Evolutionary conservation across 2,329 filamentous ascomycete species (phyloP).

Genomic region (Scleromitrula shiraiana): DNA sequence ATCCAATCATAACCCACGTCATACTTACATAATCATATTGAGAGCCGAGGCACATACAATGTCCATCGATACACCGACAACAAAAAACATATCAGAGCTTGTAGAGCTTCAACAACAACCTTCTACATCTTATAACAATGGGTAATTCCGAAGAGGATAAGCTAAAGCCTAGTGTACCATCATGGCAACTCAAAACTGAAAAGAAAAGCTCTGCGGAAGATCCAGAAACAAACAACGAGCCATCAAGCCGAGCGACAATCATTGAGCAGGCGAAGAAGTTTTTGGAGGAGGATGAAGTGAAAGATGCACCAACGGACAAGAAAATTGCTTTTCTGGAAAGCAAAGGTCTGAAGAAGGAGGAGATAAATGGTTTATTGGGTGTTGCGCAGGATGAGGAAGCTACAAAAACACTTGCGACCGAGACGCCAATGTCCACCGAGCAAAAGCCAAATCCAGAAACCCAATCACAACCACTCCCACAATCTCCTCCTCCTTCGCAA

Average conservation of each 20-base stretch:
- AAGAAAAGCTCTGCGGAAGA: background rate
- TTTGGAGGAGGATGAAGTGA: slow-evolving; percentile 66
- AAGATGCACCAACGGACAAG: slow-evolving; percentile 57
- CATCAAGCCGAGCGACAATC: slow-evolving; percentile 25
- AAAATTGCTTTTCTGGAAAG: slow-evolving; percentile 69
- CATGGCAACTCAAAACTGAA: slow-evolving; percentile 21
- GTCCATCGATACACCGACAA: slow-evolving; percentile 6
- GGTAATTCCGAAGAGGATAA: slow-evolving; percentile 21
- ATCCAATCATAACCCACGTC: background rate
- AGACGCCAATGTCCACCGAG: background rate
- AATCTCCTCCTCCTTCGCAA: background rate
- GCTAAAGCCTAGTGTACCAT: slow-evolving; percentile 17
- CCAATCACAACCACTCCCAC: slow-evolving; percentile 1
- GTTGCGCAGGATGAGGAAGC: slow-evolving; percentile 25
- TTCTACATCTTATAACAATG: slow-evolving; percentile 17
- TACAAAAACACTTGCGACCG: slow-evolving; percentile 5
- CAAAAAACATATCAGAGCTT: background rate
- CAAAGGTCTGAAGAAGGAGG: slow-evolving; percentile 61
- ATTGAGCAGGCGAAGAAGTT: slow-evolving; percentile 68
- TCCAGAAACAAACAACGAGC: slow-evolving; percentile 3
- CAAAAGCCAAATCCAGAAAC: background rate
- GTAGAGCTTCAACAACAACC: background rate
- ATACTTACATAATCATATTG: slow-evolving; percentile 16
- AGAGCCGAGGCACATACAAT: slow-evolving; percentile 8
- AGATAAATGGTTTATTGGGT: slow-evolving; percentile 61